A percentile compares a stretch with the other conserved stretches of the same genome.
Conservation (phyloP, 306 rosid genomes). For the Cucurbita ficifolia region DNA sequence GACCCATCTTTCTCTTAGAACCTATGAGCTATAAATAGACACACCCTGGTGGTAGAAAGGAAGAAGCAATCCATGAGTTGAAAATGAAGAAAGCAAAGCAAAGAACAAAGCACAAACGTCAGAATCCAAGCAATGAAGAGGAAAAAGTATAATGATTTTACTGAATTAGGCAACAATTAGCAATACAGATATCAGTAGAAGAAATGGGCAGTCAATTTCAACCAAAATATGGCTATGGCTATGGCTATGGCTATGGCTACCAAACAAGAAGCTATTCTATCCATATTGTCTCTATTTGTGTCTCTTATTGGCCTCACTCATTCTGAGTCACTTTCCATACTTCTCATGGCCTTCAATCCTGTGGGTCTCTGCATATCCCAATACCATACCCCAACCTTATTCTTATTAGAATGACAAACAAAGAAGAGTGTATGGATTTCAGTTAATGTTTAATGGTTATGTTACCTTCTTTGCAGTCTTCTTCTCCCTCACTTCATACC, state of each 20-base stretch:
- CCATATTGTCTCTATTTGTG: background rate
- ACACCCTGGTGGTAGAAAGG: background rate
- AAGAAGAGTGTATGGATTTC: background rate
- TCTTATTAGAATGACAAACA: background rate
- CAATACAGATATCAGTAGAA: background rate
- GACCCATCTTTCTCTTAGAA: no score
- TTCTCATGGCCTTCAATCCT: conserved; percentile 53
- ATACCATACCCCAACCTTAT: conserved; percentile 2
- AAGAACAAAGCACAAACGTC: background rate
- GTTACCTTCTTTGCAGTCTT: conserved; percentile 47
- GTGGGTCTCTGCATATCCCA: conserved; percentile 36
- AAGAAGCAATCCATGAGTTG: background rate
- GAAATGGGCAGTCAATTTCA: background rate
- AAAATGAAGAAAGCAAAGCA: background rate
- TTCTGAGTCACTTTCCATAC: conserved; percentile 46
- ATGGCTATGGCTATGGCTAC: background rate
- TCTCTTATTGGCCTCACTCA: conserved; percentile 9
- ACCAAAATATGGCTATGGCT: background rate
- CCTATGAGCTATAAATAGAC: background rate
- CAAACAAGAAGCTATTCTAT: background rate
- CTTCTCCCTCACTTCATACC: conserved; percentile 57
- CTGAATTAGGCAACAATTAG: background rate
- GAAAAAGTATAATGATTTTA: background rate
- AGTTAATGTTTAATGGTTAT: background rate
- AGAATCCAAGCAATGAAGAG: background rate